Evolutionary conservation across 2,329 filamentous ascomycete species (phyloP), one percentile per base, ranked within the genome.

Genomic region (Didymella exigua): DNA sequence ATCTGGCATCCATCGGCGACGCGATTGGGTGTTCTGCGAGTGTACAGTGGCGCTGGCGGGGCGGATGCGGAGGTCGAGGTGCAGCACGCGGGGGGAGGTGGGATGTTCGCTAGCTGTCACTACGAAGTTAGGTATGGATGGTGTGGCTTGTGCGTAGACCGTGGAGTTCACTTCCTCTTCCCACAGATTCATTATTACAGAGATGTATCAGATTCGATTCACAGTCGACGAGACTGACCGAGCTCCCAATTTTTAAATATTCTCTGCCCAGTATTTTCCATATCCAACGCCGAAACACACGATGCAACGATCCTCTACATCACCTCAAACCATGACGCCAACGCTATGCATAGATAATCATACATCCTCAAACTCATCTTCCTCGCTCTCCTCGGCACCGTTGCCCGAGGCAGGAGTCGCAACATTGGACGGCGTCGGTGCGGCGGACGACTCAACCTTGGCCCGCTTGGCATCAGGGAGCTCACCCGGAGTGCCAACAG

Each of bases 381-480:
- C 76, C 21, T 77, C 75, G 19, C 75, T 79, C 61, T 79, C 78
- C 30, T 79, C 78, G 8, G 78, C 78, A 21, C 74, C 78, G 36
- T 77, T 77, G 8, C 72, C 75, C 1, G 77, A 75, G 10, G 73
- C 75, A 23, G 72, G 72, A 5, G 72, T 74, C 2, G 63, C 66
- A 18, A 63, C 61, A 27, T 65, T 69, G 27, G 61, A 69, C 5
- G 68, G 68, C 1, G 73, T 73, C 7, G 71, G 66, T 8, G 72
- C 66, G 4, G 69, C 70, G 9, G 78, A 74, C 57, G 78, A 73
- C 48, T 87, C 86, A 16, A 88, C 70, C 71, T 86, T 87, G 38
- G 85, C 79, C 58, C 83, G 83, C 77, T 90, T 90, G 9, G 79
- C 74, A 11, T 82, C 78, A 18, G 72, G 74, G 14, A 65, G 38